Evolutionary conservation across 2,329 filamentous ascomycete genomes (phyloP), one percentile per base, ranked within the genome.

Genomic region (Lachnellula willkommii): DNA sequence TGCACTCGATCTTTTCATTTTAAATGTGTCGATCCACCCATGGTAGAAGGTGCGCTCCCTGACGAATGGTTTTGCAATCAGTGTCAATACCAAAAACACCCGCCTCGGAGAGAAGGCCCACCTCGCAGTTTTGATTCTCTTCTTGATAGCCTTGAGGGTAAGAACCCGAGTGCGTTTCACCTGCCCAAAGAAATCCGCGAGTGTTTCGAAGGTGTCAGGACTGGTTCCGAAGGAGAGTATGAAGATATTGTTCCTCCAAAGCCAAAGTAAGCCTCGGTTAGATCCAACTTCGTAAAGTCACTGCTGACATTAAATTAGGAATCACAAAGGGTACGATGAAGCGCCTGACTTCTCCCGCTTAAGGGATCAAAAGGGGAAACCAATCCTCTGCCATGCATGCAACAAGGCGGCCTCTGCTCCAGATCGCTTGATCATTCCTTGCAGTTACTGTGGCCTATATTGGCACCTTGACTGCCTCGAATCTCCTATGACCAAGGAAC

Each of bases 401-500:
- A 81, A 88, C 61, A 79, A 79, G 65, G 80, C 86, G 28, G 82
- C 86, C 47, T 75, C 81, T 53, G 74, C 75, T 60, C 79, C 79
- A 64, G 59, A 66, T 60, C 83, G 88, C 26, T 82, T 87, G 63
- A 91, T 97, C 65, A 87, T 96, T 63, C 84, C 88, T 47, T 99
- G 93, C 75, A 91, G 91, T 71, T 83, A 81, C 66, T 99, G 93
- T 72, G 78, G 82, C 12, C 79, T 90, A 36, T 81, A 86, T 68
- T 99, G 92, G 88, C 94, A 99, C 74, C 77, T 96, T 51, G 93
- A 97, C 72, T 99, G 94, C 72, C 76, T 95, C 15, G 86, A 95
- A 68, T 89, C 90, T 28, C 92, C 93, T 36, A 75, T 92, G 67
- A 84, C 91, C 36, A 84, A 88, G 54, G 88, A 90, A 40, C 92